Evolutionary conservation across 805 yeast species (phyloP).

Genomic region (Yamadazyma endophytica): DNA sequence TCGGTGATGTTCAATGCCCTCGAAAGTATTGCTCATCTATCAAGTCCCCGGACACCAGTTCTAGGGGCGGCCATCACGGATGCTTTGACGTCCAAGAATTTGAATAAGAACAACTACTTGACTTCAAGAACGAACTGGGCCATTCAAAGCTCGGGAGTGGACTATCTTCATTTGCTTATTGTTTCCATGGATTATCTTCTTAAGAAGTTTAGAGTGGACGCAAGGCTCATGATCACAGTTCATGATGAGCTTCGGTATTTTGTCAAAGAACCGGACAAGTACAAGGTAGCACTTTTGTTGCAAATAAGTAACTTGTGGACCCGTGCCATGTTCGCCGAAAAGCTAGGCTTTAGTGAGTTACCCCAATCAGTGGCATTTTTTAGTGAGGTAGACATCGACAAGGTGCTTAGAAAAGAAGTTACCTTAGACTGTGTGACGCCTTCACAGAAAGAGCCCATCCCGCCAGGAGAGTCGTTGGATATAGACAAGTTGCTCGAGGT

Average conservation of each 20-base stretch:
- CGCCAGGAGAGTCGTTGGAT: constrained; percentile 74
- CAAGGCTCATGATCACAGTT: constrained; percentile 79
- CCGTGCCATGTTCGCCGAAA: constrained; percentile 90
- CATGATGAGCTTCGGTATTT: constrained; percentile 92
- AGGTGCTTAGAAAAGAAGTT: constrained; percentile 88
- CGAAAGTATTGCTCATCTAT: constrained; percentile 81
- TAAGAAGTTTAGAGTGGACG: constrained; percentile 60
- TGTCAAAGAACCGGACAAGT: constrained; percentile 68
- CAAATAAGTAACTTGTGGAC: constrained; percentile 96
- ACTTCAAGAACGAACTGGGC: constrained; percentile 97
- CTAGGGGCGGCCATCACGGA: constrained; percentile 90
- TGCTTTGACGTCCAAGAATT: constrained; percentile 65
- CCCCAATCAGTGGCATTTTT: constrained; percentile 97
- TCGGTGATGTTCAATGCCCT: constrained; percentile 85
- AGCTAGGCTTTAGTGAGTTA: constrained; percentile 79
- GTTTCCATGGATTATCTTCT: constrained; percentile 84
- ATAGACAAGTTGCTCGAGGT: constrained; percentile 50
- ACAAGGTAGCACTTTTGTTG: constrained; percentile 73
- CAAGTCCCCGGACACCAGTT: constrained; percentile 82
- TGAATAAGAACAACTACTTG: constrained; percentile 61
- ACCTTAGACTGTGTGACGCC: constrained; percentile 88
- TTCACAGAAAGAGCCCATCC: constrained; percentile 65
- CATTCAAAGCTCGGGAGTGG: constrained; percentile 97
- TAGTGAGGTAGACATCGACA: constrained; percentile 89
- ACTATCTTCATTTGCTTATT: constrained; percentile 80